A percentile compares a stretch with the other conserved stretches of the same genome.
phyloP scores from a whole-genome alignment of 169 alveolate genomes.

The Cryptosporidium sp. region DNA sequence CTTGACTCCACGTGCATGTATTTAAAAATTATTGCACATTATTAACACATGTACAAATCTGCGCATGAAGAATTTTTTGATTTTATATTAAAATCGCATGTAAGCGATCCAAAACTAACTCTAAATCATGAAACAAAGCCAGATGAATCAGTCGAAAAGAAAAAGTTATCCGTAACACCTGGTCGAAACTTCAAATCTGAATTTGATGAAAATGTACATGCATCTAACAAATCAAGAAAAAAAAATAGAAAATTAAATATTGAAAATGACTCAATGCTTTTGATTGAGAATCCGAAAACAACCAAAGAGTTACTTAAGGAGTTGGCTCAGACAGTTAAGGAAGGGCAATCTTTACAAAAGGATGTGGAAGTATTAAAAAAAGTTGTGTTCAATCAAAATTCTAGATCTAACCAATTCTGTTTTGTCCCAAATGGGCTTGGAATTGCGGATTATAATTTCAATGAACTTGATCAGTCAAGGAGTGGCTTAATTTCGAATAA shows the following conservation, averaged over 20 bases:
- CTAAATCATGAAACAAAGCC: neutral
- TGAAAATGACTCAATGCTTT: neutral
- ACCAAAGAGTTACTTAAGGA: slow-evolving; percentile 50
- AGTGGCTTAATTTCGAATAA: neutral
- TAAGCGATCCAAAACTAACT: slow-evolving; percentile 44
- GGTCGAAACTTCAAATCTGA: neutral
- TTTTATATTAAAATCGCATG: slow-evolving; percentile 54
- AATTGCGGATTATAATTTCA: neutral
- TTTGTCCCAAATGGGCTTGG: neutral
- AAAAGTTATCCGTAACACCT: slow-evolving; percentile 20
- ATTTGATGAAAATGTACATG: slow-evolving; percentile 23
- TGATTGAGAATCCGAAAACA: slow-evolving; percentile 17
- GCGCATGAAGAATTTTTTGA: slow-evolving; percentile 75
- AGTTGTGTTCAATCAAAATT: slow-evolving; percentile 66
- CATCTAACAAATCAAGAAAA: slow-evolving; percentile 32
- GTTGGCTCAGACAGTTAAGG: slow-evolving; percentile 57
- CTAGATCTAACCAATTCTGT: slow-evolving; percentile 4
- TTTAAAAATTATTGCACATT: slow-evolving; percentile 1
- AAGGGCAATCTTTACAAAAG: slow-evolving; percentile 72
- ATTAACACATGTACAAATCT: slow-evolving; percentile 62
- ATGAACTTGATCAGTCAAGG: neutral
- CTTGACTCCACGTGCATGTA: slow-evolving; percentile 76
- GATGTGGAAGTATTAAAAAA: slow-evolving; percentile 68
- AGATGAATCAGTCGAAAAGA: neutral
- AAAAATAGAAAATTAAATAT: slow-evolving; percentile 9